Evolutionary conservation across 495 filamentous ascomycete species (phyloP), one percentile per base, ranked within the genome.

Genomic region (Tetracladium marchalianum): DNA sequence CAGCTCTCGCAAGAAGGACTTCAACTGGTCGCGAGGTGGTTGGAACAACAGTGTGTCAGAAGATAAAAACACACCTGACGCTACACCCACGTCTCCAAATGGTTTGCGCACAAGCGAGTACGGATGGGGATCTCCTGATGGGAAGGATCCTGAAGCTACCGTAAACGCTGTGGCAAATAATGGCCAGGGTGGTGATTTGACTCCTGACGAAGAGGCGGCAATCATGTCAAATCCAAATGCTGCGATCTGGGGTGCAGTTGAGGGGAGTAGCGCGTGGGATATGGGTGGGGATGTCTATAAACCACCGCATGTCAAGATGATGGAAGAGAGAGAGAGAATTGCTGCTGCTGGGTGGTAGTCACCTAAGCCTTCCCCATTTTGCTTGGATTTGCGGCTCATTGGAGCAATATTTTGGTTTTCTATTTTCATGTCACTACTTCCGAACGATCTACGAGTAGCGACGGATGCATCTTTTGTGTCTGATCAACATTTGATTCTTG

Each of bases 301-400:
- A 34, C 47, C 47, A 1, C 40, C 47, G 19, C 47, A 50, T 39
- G 19, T 44, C 17, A 50, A 44, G 13, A 24, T 22, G 31, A 31
- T 44, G 33, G 40, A 39, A 22, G 35, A 43, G 7, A 15, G 18
- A 22, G 40, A 34, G 33, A 15, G 11, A 11, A 11, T 36, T 11
- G 34, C 22, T 18, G 35, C 34, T 38, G 43, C 38, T 13, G 43
- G 43, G 3, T 38, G 43, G 43, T 38, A 38, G 22, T 27, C 22
- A 27, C 22, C 22, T 27, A 3, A 27, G 7, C 22, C 22, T 27
- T 27, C 3, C 22, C 22, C 7, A 3, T 27, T 27, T 27, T 7
- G 22, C 22, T 27, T n/a, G 7, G 22, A 27, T 27, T 27, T 27
- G 3, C 7, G 3, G 3, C 22, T 7, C 3, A 7, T 27, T 27